Base-by-base conservation (phyloP, 306 rosid genomes). In the Sphenostylis stenocarpa region DNA sequence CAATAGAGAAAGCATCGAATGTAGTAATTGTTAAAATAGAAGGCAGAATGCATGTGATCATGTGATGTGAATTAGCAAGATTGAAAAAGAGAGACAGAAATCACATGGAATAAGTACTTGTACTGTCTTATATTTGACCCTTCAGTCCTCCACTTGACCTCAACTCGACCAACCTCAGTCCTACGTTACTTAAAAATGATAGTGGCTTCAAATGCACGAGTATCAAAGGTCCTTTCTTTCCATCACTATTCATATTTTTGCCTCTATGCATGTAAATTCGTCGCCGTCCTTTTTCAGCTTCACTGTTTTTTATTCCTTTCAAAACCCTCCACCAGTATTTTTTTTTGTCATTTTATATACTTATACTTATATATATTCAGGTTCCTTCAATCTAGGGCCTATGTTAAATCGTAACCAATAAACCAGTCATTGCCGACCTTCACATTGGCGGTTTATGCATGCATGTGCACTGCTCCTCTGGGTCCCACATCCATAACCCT, bases 241-340 rank as follows among this genome's bases (percentile, higher is more conserved):
- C 5, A 57, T 11, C 58, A 15, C 39, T 60, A 67, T 55, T 67
- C 55, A 31, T 41, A 19, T 17, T 23, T 53, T 51, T 60, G 23
- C n/a, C 1, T 31, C 36, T 17, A 72, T 52, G 12, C 70, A 29
- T 55, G 14, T 70, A 31, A 78, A 66, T 52, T 74, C 38, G 77
- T 69, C 82, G 78, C 86, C 86, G 84, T 66, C 86, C 81, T 51
- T 61, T 64, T 16, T 19, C 21, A 17, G 10, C 33, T 70, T 77
- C 61, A 23, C 79, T 77, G 4, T 65, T 11, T 3, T 78, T 60
- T 77, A 78, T 78, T 67, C 77, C 63, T 73, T 75, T 11, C 13
- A 36, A 36, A 65, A 76, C 0, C 55, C 76, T 47, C 57, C 20
- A 47, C 31, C 43, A 61, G 19, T 26, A 52, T 6, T 20, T 14